A percentile compares a stretch with the other conserved stretches of the same genome.
phyloP scores from a whole-genome alignment of 768 basidiomycete genomes.

The Leccinum truebloodii region DNA sequence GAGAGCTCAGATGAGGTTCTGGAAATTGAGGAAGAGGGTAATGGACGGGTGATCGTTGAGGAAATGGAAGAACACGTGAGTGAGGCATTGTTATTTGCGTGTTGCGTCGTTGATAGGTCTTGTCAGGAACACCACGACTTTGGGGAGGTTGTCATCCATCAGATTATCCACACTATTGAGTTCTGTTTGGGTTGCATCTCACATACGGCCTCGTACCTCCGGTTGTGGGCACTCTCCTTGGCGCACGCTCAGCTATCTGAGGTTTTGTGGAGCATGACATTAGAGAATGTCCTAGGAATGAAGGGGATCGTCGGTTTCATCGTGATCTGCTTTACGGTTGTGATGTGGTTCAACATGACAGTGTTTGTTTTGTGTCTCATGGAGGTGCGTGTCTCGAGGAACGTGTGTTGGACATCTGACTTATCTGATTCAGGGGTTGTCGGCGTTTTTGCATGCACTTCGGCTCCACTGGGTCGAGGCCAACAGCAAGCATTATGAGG shows the following conservation, averaged over 20 bases:
- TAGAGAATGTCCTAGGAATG: slow-evolving; percentile 62
- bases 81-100: slow-evolving; percentile 20
- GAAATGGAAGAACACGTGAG: slow-evolving; percentile 74
- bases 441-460: slow-evolving; percentile 94
- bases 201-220: slow-evolving; percentile 91
- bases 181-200: slow-evolving; percentile 99
- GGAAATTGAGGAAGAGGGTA: slow-evolving; percentile 81
- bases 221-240: slow-evolving; percentile 96
- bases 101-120: slow-evolving; percentile 9
- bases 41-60: slow-evolving; percentile 72
- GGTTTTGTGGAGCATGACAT: slow-evolving; percentile 88
- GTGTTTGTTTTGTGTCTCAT: slow-evolving; percentile 85
- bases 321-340: slow-evolving; percentile 47
- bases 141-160: slow-evolving; percentile 93
- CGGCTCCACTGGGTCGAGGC: slow-evolving; percentile 98
- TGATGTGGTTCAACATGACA: slow-evolving; percentile 80
- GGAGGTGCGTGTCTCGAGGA: slow-evolving; percentile 65
- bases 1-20: slow-evolving; percentile 61
- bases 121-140: slow-evolving; percentile 84
- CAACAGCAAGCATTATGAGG: slow-evolving; percentile 95
- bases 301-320: slow-evolving; percentile 64
- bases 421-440: slow-evolving; percentile 64
- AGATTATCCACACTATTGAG: slow-evolving; percentile 98
- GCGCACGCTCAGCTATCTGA: slow-evolving; percentile 98
- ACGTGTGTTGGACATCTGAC: slow-evolving; percentile 21